Evolutionary conservation across 306 rosid species (phyloP).

Genomic region (Oemleria cerasiformis): DNA sequence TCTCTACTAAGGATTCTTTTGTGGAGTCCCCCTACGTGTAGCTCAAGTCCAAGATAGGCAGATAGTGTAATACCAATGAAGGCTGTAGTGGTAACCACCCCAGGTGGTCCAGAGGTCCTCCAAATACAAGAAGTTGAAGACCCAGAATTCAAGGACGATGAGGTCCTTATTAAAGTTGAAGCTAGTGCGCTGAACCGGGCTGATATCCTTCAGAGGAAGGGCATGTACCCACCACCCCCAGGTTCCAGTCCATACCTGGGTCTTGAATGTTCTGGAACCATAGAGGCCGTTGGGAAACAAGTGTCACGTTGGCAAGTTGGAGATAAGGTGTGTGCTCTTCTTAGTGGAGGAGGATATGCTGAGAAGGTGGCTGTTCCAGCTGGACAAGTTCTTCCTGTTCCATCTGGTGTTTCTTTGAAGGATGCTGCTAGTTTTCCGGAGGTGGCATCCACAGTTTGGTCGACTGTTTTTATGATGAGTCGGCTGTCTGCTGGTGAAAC

Average conservation of each 20-base stretch:
- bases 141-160: slow-evolving; percentile 58
- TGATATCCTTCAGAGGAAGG: slow-evolving; percentile 67
- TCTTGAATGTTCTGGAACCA: slow-evolving; percentile 78
- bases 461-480: slow-evolving; percentile 78
- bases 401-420: slow-evolving; percentile 58
- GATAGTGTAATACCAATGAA: slow-evolving; percentile 31
- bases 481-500: slow-evolving; percentile 58
- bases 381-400: slow-evolving; percentile 75
- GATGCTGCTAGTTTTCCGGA: slow-evolving; percentile 83
- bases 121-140: slow-evolving; percentile 59
- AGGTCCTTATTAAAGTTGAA: slow-evolving; percentile 63
- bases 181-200: slow-evolving; percentile 85
- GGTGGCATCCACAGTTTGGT: slow-evolving; percentile 93
- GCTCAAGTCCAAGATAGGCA: background rate
- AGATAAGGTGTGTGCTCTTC: slow-evolving; percentile 59
- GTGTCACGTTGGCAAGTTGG: slow-evolving; percentile 80
- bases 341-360: slow-evolving; percentile 46
- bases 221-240: slow-evolving; percentile 65
- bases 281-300: slow-evolving; percentile 50
- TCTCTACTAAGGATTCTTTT: too few species aligned
- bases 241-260: slow-evolving; percentile 73
- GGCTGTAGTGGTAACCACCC: slow-evolving; percentile 60
- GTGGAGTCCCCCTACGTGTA: background rate
- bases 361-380: slow-evolving; percentile 61
- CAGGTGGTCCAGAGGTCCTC: slow-evolving; percentile 80